phyloP scores from a whole-genome alignment of 441 rosid genomes.

The Pelargonium cotyledonis region DNA sequence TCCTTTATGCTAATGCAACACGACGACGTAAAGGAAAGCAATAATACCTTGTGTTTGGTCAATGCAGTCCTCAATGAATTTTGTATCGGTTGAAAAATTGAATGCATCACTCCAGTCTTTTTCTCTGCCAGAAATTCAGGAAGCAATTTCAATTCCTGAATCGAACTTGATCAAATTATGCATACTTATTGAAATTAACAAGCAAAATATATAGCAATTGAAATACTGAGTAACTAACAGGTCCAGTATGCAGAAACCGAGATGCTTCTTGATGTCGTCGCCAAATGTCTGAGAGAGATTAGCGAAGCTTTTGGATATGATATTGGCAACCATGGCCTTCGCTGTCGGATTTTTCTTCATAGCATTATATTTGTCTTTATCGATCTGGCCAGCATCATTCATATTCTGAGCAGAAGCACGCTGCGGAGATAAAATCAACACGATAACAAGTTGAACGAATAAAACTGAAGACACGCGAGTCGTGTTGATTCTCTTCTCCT shows the following conservation, averaged over 20 bases:
- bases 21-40: no score
- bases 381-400: neutral
- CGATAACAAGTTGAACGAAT: neutral
- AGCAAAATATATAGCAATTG: neutral
- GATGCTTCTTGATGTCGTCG: constrained; percentile 45
- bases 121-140: constrained; percentile 40
- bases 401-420: constrained; percentile 2
- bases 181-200: neutral
- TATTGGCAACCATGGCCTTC: neutral
- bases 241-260: constrained; percentile 82
- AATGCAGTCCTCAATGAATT: constrained; percentile 50
- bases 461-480: neutral
- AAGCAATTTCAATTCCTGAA: neutral
- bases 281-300: constrained; percentile 54
- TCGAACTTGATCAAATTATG: neutral
- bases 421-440: constrained; percentile 2
- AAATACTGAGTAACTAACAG: constrained; percentile 39
- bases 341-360: constrained; percentile 12
- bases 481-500: constrained; percentile 1
- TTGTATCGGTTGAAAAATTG: constrained; percentile 59
- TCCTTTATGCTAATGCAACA: no score
- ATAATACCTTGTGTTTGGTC: no score
- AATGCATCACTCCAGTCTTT: constrained; percentile 77
- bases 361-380: neutral
- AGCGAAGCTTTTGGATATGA: constrained; percentile 39